phyloP scores from a whole-genome alignment of 345 rosid genomes.

The Viola odorata region DNA sequence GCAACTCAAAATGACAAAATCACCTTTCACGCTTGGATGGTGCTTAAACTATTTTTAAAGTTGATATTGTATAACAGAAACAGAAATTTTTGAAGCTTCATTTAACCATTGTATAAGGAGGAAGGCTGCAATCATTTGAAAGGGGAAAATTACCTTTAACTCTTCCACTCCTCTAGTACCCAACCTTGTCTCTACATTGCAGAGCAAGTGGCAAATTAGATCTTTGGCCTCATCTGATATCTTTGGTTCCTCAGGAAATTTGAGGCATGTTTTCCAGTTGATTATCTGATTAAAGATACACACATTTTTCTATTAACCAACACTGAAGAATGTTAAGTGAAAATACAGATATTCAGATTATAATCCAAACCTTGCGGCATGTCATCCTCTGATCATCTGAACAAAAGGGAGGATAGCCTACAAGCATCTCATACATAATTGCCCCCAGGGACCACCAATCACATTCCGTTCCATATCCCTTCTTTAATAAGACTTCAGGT shows the following conservation, averaged over 20 bases:
- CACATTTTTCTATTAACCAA: conserved; percentile 20
- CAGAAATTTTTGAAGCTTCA: conserved; percentile 7
- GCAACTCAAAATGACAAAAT: background rate
- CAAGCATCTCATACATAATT: conserved; percentile 92
- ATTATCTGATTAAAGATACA: conserved; percentile 53
- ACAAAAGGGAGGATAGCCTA: conserved; percentile 97
- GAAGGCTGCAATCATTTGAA: conserved; percentile 2
- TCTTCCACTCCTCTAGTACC: conserved; percentile 92
- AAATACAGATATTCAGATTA: conserved; percentile 9
- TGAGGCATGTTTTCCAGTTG: conserved; percentile 88
- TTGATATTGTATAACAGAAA: background rate
- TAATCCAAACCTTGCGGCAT: conserved; percentile 74
- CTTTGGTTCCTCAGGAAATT: conserved; percentile 89
- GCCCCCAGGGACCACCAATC: conserved; percentile 99
- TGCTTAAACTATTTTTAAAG: background rate
- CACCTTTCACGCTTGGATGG: background rate
- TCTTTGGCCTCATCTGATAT: conserved; percentile 83
- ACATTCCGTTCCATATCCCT: conserved; percentile 97
- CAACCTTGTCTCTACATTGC: conserved; percentile 84
- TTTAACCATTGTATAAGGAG: background rate
- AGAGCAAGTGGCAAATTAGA: conserved; percentile 79
- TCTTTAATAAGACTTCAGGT: conserved; percentile 89
- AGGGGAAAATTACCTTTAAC: conserved; percentile 52
- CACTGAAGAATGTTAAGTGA: conserved; percentile 8
- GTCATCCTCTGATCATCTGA: conserved; percentile 94